phyloP scores from a whole-genome alignment of 352 stramenopile species.

The Phytophthora lateralis region DNA sequence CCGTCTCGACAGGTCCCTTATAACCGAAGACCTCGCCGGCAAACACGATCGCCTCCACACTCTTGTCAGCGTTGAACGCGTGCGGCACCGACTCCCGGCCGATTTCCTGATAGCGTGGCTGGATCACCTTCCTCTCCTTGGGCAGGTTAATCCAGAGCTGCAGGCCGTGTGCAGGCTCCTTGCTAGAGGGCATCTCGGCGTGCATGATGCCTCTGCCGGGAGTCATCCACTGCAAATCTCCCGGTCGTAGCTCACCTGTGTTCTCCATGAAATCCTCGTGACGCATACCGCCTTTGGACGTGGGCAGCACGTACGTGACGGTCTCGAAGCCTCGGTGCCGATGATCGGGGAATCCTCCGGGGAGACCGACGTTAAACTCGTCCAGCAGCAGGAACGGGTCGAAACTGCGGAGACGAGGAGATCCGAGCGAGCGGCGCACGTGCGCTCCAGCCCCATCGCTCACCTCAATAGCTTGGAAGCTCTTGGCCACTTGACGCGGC shows the following conservation, averaged over 20 bases:
- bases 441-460: slow-evolving; percentile 48
- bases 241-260: slow-evolving; percentile 43
- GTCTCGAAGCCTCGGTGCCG: slow-evolving; percentile 92
- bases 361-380: slow-evolving; percentile 47
- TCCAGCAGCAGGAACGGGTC: slow-evolving; percentile 64
- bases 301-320: slow-evolving; percentile 85
- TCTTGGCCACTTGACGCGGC: slow-evolving; percentile 43
- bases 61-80: slow-evolving; percentile 45
- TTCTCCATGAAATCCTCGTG: slow-evolving; percentile 84
- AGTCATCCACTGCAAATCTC: slow-evolving; percentile 66
- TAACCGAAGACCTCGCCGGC: slow-evolving; percentile 51
- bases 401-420: slow-evolving; percentile 32
- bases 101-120: slow-evolving; percentile 58
- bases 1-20: slow-evolving; percentile 46
- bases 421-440: slow-evolving; percentile 47
- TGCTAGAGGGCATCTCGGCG: slow-evolving; percentile 49
- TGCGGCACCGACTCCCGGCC: slow-evolving; percentile 45
- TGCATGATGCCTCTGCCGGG: slow-evolving; percentile 58
- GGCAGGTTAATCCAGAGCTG: slow-evolving; percentile 67
- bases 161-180: slow-evolving; percentile 40
- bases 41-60: slow-evolving; percentile 56
- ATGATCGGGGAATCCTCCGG: slow-evolving; percentile 89
- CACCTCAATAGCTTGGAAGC: slow-evolving; percentile 50
- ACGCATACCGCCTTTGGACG: slow-evolving; percentile 74
- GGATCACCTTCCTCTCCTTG: slow-evolving; percentile 44